phyloP scores from a whole-genome alignment of 345 rosid genomes.

The Arabidopsis suecica region DNA sequence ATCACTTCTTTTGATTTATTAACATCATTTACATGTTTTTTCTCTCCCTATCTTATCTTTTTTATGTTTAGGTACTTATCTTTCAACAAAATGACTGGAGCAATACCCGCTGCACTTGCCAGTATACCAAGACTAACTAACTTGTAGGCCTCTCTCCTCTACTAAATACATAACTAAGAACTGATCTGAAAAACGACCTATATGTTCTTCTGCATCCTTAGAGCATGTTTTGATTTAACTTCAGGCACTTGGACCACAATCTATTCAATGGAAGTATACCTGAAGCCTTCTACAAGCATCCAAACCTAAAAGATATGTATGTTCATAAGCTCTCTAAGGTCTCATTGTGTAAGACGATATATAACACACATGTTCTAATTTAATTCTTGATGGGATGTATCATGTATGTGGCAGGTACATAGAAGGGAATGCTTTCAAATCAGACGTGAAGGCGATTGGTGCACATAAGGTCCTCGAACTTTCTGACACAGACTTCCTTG shows the following conservation, averaged over 20 bases:
- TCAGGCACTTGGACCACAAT: constrained; percentile 85
- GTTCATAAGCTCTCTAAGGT: constrained; percentile 36
- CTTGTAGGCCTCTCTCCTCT: constrained; percentile 57
- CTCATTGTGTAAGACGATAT: background rate
- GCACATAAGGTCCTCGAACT: constrained; percentile 71
- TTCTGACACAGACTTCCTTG: constrained; percentile 62
- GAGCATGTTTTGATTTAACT: constrained; percentile 21
- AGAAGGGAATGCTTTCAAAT: constrained; percentile 76
- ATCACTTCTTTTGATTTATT: constrained; percentile 3
- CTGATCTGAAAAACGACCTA: constrained; percentile 8
- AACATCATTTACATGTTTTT: background rate
- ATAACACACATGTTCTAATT: background rate
- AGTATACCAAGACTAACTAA: constrained; percentile 60
- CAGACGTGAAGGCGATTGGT: constrained; percentile 69
- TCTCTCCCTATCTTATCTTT: constrained; percentile 3
- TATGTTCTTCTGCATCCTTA: background rate
- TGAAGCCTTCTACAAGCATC: constrained; percentile 68
- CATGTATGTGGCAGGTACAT: constrained; percentile 59
- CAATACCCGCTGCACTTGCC: constrained; percentile 66
- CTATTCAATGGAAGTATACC: constrained; percentile 76
- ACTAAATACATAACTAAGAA: background rate
- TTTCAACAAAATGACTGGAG: constrained; percentile 69
- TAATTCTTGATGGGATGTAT: background rate
- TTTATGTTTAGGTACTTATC: constrained; percentile 59
- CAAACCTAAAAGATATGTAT: constrained; percentile 74